Evolutionary conservation across 1,139 yeast genomes (phyloP), one percentile per base, ranked within the genome.

Genomic region (Pichia sp.): DNA sequence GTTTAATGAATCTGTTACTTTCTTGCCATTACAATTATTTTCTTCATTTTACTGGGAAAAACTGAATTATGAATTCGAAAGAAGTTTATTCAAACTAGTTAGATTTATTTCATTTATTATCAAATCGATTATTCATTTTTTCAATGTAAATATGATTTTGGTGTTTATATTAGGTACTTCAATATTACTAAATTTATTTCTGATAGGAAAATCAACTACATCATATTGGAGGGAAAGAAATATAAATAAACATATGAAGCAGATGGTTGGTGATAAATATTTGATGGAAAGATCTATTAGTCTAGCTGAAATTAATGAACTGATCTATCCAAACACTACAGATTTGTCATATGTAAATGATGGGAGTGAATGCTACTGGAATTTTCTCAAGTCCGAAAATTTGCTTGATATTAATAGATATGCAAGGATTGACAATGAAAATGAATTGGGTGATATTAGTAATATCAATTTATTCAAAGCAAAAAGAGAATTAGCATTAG

Each of bases 161-260:
- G 25, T 59, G 2, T 12, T 42, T 1, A 52, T 74, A 1, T 65
- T 83, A 8, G 46, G 58, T 0, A 28, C 67, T 0, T 79, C 89
- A 1, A 43, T 69, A 1, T 9, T 73, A 2, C 47, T 70, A 30
- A 90, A 90, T 58, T 2, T 80, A 1, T 69, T 73, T 42, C 60
- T 87, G 38, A 51, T 70, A 2, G 79, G 83, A 0, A 72, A 69
- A 48, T 69, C 86, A 0, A 62, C 82, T 0, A 58, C 67, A 3
- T 68, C 82, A 0, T 87, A 77, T 57, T 87, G 96, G 95, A 66
- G 77, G 1, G 81, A 75, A 16, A 68, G 70, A 30, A 67, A 73
- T 28, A 80, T 89, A 0, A 74, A 74, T 30, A 60, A 65, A 20
- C 60, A 73, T 32, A 73, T 82, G 36, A 59, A 69, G 42, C 57